Evolutionary conservation across 1,284 basidiomycete genomes (phyloP).

Genomic region (Kalmanozyma brasiliensis): DNA sequence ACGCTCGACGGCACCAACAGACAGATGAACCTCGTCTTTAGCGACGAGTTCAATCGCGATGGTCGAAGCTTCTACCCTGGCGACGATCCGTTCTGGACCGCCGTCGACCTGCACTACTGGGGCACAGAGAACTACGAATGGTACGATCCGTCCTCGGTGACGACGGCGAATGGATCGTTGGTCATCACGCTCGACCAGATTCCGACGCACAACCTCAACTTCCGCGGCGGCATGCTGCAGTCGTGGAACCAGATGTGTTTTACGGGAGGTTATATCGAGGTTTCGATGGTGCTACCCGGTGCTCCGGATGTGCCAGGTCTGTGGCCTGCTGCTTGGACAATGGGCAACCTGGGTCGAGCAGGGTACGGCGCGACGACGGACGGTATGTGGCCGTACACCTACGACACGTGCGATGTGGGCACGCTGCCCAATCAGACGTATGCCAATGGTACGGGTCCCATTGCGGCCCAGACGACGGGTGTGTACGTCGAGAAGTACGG

Average conservation of each 20-base stretch:
- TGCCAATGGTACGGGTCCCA: slow-evolving; percentile 55
- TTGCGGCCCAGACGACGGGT: slow-evolving; percentile 60
- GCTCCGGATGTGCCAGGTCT: slow-evolving; percentile 43
- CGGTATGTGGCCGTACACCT: slow-evolving; percentile 66
- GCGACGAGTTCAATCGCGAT: slow-evolving; percentile 62
- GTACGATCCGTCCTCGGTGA: slow-evolving; percentile 61
- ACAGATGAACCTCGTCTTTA: slow-evolving; percentile 60
- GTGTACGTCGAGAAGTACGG: slow-evolving; percentile 56
- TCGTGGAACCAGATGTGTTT: slow-evolving; percentile 67
- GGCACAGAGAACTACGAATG: slow-evolving; percentile 58
- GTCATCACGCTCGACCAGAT: slow-evolving; percentile 59
- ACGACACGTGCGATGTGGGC: slow-evolving; percentile 69
- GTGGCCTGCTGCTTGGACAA: slow-evolving; percentile 64
- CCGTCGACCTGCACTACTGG: slow-evolving; percentile 61
- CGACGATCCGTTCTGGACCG: slow-evolving; percentile 68
- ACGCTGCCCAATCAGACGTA: slow-evolving; percentile 63
- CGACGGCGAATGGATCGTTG: slow-evolving; percentile 53
- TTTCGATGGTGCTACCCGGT: slow-evolving; percentile 55
- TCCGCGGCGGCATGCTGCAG: slow-evolving; percentile 61
- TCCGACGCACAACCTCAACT: slow-evolving; percentile 67
- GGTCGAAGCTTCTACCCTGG: slow-evolving; percentile 63
- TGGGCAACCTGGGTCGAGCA: slow-evolving; percentile 76
- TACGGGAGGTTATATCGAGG: slow-evolving; percentile 67
- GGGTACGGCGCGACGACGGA: slow-evolving; percentile 80
- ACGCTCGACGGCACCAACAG: slow-evolving; percentile 28